These are phyloP conservation scores for Aspergillus hancockii DNA, from an alignment of 495 filamentous ascomycete genomes.

Conservation along the genomic window DNA sequence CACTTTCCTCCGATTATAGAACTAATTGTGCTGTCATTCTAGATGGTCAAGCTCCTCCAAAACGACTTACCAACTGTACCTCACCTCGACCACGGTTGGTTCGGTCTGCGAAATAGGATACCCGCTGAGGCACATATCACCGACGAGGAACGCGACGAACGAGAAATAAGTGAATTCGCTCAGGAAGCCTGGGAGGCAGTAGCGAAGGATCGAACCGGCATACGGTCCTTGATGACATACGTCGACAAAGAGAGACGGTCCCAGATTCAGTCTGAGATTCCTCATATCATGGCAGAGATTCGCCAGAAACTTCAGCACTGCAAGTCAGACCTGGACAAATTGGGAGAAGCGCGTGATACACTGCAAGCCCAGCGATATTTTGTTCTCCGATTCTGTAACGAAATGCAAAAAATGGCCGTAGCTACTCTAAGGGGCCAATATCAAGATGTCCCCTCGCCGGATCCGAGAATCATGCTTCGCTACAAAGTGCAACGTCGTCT, in stretches of 20 bases:
- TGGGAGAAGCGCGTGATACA: conserved; percentile 6
- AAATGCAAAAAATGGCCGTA: conserved; percentile 12
- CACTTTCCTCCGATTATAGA: too few relatives aligned
- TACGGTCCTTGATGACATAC: conserved; percentile 7
- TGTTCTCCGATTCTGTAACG: conserved; percentile 5
- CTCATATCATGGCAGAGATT: conserved; percentile 10
- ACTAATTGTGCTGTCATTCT: not conserved
- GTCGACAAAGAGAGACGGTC: conserved; percentile 7
- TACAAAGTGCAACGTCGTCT: conserved; percentile 3
- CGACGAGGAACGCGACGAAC: conserved; percentile 4
- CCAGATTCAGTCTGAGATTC: conserved; percentile 9
- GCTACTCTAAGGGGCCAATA: conserved; percentile 1
- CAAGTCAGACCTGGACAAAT: not conserved
- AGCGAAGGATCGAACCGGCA: not conserved
- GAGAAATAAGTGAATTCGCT: not conserved
- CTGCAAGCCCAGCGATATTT: not conserved
- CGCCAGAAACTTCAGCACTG: not conserved
- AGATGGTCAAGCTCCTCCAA: conserved; percentile 11
- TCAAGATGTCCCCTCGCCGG: not conserved
- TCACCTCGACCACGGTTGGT: conserved; percentile 8
- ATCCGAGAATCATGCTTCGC: conserved; percentile 3
- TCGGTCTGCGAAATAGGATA: conserved; percentile 6
- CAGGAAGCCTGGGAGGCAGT: conserved; percentile 1
- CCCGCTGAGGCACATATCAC: not conserved
- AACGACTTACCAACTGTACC: conserved; percentile 7